phyloP scores from a whole-genome alignment of 192 early-diverging fungal species.

The Coemansia sp. region DNA sequence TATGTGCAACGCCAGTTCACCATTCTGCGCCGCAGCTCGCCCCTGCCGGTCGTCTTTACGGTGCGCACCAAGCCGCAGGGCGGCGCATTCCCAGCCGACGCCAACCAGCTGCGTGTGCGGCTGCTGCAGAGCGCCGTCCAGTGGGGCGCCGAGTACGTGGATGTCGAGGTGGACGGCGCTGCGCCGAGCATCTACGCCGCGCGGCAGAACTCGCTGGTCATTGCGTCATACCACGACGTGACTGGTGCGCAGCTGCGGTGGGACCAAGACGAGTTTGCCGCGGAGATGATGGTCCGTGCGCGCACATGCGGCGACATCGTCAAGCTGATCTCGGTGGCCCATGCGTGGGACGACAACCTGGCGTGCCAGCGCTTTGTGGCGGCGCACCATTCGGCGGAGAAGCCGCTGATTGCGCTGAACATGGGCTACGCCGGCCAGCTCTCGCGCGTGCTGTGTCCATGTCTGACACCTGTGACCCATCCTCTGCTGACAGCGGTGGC shows the following conservation, averaged over 20 bases:
- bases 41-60: constrained; percentile 89
- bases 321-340: constrained; percentile 88
- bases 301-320: constrained; percentile 76
- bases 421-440: constrained; percentile 92
- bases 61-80: constrained; percentile 88
- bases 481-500: constrained; percentile 71
- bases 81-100: constrained; percentile 73
- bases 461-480: constrained; percentile 94
- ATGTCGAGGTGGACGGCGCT: constrained; percentile 67
- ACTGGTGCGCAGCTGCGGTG: constrained; percentile 52
- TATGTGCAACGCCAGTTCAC: constrained; percentile 80
- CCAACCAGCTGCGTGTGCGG: constrained; percentile 60
- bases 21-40: constrained; percentile 62
- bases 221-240: constrained; percentile 91
- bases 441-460: constrained; percentile 86
- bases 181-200: constrained; percentile 16
- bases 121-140: constrained; percentile 68
- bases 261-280: constrained; percentile 36
- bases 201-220: constrained; percentile 62
- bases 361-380: constrained; percentile 71
- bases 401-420: constrained; percentile 88
- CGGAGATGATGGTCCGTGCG: constrained; percentile 51
- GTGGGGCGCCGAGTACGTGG: constrained; percentile 95
- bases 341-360: constrained; percentile 78
- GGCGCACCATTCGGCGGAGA: constrained; percentile 28